Conservation (phyloP, 164 flowering plant genomes). For the Santalum album region DNA sequence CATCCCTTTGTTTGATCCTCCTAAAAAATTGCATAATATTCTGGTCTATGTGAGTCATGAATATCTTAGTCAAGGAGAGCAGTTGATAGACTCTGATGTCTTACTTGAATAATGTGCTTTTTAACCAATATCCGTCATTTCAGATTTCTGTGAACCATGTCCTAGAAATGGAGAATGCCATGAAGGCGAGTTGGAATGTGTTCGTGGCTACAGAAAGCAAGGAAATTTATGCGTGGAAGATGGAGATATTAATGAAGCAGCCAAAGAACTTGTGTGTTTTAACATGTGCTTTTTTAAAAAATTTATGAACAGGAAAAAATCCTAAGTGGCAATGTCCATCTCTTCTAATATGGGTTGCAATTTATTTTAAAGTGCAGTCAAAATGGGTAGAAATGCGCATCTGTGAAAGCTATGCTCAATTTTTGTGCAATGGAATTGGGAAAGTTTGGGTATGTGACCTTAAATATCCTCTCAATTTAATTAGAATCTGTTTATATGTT, state of each 20-base stretch:
- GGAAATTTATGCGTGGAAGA: slow-evolving; percentile 78
- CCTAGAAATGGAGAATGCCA: slow-evolving; percentile 67
- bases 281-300: background rate
- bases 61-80: no score
- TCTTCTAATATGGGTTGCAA: slow-evolving; percentile 10
- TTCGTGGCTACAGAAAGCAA: slow-evolving; percentile 52
- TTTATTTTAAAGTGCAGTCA: slow-evolving; percentile 41
- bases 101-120: background rate
- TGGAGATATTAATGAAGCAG: slow-evolving; percentile 61
- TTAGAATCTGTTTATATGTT: background rate
- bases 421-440: slow-evolving; percentile 55
- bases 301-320: no score
- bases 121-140: slow-evolving; percentile 10
- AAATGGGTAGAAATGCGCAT: slow-evolving; percentile 43
- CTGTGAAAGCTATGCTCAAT: slow-evolving; percentile 57
- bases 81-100: no score
- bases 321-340: background rate
- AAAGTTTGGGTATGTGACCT: slow-evolving; percentile 61
- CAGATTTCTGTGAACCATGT: slow-evolving; percentile 85
- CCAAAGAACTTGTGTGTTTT: slow-evolving; percentile 61
- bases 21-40: background rate
- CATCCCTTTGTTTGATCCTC: background rate
- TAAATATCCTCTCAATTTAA: slow-evolving; percentile 9
- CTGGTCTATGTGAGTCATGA: no score
- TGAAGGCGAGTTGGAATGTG: slow-evolving; percentile 63